Evolutionary conservation across 1,284 basidiomycete species (phyloP), one percentile per base, ranked within the genome.

Genomic region (Austroboletus niveus): DNA sequence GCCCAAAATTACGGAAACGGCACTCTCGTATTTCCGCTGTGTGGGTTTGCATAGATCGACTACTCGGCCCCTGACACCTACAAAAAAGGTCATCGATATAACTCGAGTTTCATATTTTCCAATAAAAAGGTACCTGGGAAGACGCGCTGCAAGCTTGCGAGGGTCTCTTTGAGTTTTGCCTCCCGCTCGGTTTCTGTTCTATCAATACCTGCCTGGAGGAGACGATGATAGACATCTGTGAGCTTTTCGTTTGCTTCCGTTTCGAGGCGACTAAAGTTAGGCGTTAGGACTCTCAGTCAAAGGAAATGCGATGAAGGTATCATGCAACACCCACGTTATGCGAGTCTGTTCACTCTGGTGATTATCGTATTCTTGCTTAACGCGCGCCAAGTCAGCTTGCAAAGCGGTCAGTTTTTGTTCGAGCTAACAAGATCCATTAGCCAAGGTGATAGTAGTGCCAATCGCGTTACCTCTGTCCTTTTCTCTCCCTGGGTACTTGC

Each of bases 1-100:
- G 0, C 96, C 97, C 2, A 99, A 79, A 15, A 98, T 86, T n/a
- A 95, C 94, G 10, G 88, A 85, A n/a, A 99, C 92, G 0, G 97
- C 94, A 0, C 83, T 82, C 64, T 97, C 91, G 65, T 98, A 99
- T 72, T 97, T 98, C 53, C 88, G 81, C 54, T 91, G 87, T 0
- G 89, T 92, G 1, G 96, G 94, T 67, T 94, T 92, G 77, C 94
- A 98, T 9, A 98, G 77, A 65, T 98, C 95, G 31, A 93, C 79
- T 5, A 99, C 83, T 31, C 96, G 84, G 0, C 97, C 97, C 32
- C 91, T 83, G 4, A 96, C 92, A 56, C 92, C 90, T 87, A 45
- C 42, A 11, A 6, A 20, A 20, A 38, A 48, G 38, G n/a, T 2
- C 47, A 40, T 30, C 10, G 31, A 29, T 2, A 27, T 14, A 12